Evolutionary conservation across 208 protist genomes (phyloP), one percentile per base, ranked within the genome.

Genomic region (Endotrypanum monterogeii): DNA sequence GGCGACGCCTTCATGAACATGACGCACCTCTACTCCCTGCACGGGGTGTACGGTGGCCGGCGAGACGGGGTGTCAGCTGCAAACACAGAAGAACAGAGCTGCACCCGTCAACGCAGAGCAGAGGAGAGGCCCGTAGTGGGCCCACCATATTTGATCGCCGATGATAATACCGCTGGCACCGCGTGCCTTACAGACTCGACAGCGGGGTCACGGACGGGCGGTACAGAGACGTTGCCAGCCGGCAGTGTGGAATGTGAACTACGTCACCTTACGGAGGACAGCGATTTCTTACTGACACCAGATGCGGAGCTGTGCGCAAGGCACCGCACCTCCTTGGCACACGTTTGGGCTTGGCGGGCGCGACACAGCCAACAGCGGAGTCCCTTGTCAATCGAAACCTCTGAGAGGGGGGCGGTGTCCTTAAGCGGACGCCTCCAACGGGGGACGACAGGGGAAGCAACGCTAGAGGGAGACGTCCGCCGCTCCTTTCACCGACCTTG

Each of bases 251-350:
- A 30, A 18, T 37, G 46, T 30, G 3, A 18, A 11, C 9, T 48
- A 46, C 60, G 44, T 37, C 20, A 23, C 23, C 20, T 18, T 9
- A 39, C 44, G 25, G 54, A 39, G 32, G 55, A 60, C 68, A 35
- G 23, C 11, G 8, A 14, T 25, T 73, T 73, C 25, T 41, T 73
- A 25, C n/a, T 60, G 37, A 63, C 68, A 18, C 52, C 68, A 41
- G 68, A 73, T 4, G 55, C 68, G 25, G 68, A 73, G 52, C 39
- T 73, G 35, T 73, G 68, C 35, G 37, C 55, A 11, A 30, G 68
- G 32, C 68, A 73, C 39, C 41, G 30, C 55, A 14, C 41, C 18
- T 73, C 68, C 23, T 41, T 73, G 50, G 37, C 32, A 58, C 68
- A 73, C 18, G 52, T 73, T 18, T 46, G 52, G 51, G n/a, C 30